Evolutionary conservation across 2,329 filamentous ascomycete genomes (phyloP), one percentile per base, ranked within the genome.

Genomic region (Paracoccidioides lutzii): DNA sequence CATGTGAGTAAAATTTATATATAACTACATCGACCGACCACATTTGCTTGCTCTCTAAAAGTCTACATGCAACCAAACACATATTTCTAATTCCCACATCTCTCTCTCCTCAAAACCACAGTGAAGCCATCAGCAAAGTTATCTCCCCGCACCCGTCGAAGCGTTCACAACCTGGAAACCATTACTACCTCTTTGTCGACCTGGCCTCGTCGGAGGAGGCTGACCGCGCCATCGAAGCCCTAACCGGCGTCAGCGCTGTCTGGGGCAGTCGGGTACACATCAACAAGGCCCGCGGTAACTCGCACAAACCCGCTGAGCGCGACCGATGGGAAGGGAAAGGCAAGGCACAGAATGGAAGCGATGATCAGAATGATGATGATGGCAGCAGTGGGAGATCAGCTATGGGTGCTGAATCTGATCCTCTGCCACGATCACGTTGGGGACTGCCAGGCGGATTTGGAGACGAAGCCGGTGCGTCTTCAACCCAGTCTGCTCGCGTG

Each of bases 121-220:
- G 71, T 58, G 68, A 73, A 61, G 73, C 72, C 53, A 70, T 78
- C 56, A 76, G 72, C 65, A 78, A 77, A 64, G 64, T 77, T 46
- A 84, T 79, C 73, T 83, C 76, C 49, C 81, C 76, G 59, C 82
- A 75, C 65, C 81, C 72, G 63, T 80, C 69, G 63, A 83, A 75
- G 57, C 72, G 71, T 32, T 66, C 71, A n/a, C 72, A 73, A 43
- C 71, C 74, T 0, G 80, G 79, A 35, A 77, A 80, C 59, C 76
- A 81, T 63, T 78, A 84, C 68, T 85, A 81, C 67, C 80, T 81
- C 61, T 85, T 85, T 57, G 79, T 85, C n/a, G 81, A 85, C 62
- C 77, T 85, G 55, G 72, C 71, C 50, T 79, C 74, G 5, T 65
- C 70, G 0, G 76, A 81, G 53, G 78, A 84, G 59, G 80, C 80